These are phyloP conservation scores for Oryza glaberrima DNA, from an alignment of 176 grass and related monocot species.

Conservation along the genomic window DNA sequence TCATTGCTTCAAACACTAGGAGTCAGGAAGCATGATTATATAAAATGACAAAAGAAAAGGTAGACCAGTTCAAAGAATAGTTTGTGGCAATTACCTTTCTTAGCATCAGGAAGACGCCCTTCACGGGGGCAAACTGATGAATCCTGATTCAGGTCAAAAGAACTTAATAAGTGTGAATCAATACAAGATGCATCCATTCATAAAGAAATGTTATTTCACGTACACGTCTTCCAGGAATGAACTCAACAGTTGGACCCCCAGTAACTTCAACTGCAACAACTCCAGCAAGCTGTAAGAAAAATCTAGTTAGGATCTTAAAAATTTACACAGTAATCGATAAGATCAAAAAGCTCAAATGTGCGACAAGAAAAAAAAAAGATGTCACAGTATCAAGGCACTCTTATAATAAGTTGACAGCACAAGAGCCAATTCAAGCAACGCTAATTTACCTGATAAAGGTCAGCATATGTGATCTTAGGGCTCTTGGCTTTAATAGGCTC, in stretches of 20 bases:
- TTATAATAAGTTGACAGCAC: background rate
- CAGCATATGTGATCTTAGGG: constrained; percentile 89
- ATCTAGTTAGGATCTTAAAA: constrained; percentile 23
- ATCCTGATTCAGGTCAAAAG: constrained; percentile 66
- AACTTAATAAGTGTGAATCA: constrained; percentile 30
- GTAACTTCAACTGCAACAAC: constrained; percentile 96
- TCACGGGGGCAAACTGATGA: constrained; percentile 86
- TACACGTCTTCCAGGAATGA: constrained; percentile 88
- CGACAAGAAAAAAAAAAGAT: background rate
- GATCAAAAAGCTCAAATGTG: background rate
- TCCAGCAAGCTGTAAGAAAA: constrained; percentile 79
- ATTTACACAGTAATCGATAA: background rate
- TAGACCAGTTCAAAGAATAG: background rate
- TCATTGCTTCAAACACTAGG: background rate
- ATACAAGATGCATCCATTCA: constrained; percentile 6
- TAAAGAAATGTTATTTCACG: constrained; percentile 9
- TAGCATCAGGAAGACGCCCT: constrained; percentile 90
- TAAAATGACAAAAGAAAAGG: background rate
- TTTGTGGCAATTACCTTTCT: constrained; percentile 63
- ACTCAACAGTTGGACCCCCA: constrained; percentile 81
- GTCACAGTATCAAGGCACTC: background rate
- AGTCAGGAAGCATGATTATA: background rate
- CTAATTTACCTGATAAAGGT: constrained; percentile 89
- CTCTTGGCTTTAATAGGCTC: constrained; percentile 80
- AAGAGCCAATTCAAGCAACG: constrained; percentile 15